A percentile compares a stretch with the other conserved stretches of the same genome.
Conservation (phyloP, 163 green algal species). For the Chlorella variabilis region DNA sequence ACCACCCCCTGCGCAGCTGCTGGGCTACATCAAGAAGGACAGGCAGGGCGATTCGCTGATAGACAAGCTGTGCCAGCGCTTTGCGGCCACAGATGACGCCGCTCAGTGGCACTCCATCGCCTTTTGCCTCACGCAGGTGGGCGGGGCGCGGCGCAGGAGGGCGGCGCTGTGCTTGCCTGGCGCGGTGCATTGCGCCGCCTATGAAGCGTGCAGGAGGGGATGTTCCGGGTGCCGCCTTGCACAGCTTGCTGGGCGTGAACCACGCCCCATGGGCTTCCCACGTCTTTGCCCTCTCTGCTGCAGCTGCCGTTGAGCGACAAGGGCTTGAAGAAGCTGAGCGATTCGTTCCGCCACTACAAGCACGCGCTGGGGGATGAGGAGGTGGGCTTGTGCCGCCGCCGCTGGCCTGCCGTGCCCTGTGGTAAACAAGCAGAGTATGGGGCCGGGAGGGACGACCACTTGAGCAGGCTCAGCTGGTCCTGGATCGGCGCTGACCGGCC, state of each 20-base stretch:
- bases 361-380: constrained; percentile 77
- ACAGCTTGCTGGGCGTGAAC: too few relatives aligned
- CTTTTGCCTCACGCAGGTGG: constrained; percentile 78
- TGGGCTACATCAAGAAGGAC: constrained; percentile 90
- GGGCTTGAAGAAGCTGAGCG: constrained; percentile 78
- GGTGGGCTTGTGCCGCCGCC: background rate
- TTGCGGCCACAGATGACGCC: constrained; percentile 60
- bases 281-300: too few relatives aligned
- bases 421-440: too few relatives aligned
- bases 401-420: background rate
- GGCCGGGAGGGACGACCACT: too few relatives aligned
- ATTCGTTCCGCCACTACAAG: constrained; percentile 82
- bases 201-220: too few relatives aligned
- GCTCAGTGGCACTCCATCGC: constrained; percentile 75
- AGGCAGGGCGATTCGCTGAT: constrained; percentile 80
- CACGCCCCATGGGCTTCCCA: too few relatives aligned
- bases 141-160: background rate
- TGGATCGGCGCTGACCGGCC: too few relatives aligned
- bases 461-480: too few relatives aligned
- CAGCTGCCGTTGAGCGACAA: constrained; percentile 81
- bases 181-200: too few relatives aligned
- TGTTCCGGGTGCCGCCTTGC: too few relatives aligned
- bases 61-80: constrained; percentile 82
- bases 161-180: background rate
- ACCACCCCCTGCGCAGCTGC: constrained; percentile 66